Base-by-base conservation (phyloP, 176 grass and related monocot species). In the Rhynchospora pubera region DNA sequence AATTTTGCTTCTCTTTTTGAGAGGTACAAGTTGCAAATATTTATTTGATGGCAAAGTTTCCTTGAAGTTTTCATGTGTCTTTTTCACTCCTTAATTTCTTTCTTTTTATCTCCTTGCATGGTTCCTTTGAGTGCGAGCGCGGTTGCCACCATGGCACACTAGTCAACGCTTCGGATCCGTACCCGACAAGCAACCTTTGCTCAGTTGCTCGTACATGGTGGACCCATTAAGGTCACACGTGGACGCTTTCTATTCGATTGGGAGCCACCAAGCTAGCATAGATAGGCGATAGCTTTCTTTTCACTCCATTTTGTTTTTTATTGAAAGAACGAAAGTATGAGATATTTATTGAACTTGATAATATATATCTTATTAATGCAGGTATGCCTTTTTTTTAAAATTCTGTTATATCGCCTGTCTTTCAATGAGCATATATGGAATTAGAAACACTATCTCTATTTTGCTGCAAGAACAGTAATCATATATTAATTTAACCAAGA, bases 141-240 rank as follows among this genome's bases (percentile, higher is more conserved):
- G 28, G 28, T 79, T 18, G 48, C 23, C 4, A 72, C 68, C 68
- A 5, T 47, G 44, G 11, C 62, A 57, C 55, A 48, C 80, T 55
- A n/a, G 80, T 70, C 80, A 83, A 83, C 80, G 22, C 63, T 74
- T 60, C 4, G 18, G 22, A 77, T 77, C 52, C 82, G 52, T 76
- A 30, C 70, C 22, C 64, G 18, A 57, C 67, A 84, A 59, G 82
- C 82, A 76, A 84, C 82, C 65, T 84, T n/a, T n/a, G n/a, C n/a
- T n/a, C n/a, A n/a, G n/a, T n/a, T 58, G 6, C 56, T 58, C 50
- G n/a, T 28, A 16, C 24, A 6, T 67, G 64, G 28, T 65, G 53
- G 28, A 46, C 14, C 21, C 21, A 22, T 34, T 75, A 57, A 8
- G 9, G 9, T 9, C 14, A 79, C 76, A 79, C 24, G 51, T 58